Evolutionary conservation across 306 rosid genomes (phyloP), one percentile per base, ranked within the genome.

Genomic region (Pterocarpus santalinus): DNA sequence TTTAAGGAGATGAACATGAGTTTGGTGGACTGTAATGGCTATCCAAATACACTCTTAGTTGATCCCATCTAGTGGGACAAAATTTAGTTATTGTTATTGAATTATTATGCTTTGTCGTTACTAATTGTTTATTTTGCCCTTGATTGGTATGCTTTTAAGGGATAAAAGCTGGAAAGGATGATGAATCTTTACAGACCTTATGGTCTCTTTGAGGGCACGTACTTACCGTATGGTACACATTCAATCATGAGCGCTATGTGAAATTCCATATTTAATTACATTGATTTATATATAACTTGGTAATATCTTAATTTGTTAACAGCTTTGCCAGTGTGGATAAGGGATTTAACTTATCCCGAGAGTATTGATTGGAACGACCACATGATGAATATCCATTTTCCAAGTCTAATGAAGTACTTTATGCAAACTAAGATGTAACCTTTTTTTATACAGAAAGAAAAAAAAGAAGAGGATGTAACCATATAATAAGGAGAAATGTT

Each of bases 311-410:
- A n/a, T 41, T 58, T 38, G 57, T n/a, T 7, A 10, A 72, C 63
- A 88, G 90, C 6, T 86, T 86, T 78, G 86, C 84, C 3, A 13
- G 47, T 12, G 77, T 75, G 5, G 43, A 53, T 22, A 65, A 58
- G 1, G 30, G 4, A n/a, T 86, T 83, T 46, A 9, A 79, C 49
- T 78, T 86, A 88, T 65, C 87, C 89, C 5, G 75, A 30, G 16
- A 38, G 41, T 28, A 88, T 85, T 69, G 79, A 85, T 12, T 85
- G 89, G 91, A 77, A 69, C 73, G 78, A 83, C 64, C 85, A 83
- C 69, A 11, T 88, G 32, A 77, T 83, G 80, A 72, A 77, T 16
- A 11, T 39, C 46, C 89, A 88, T 73, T 56, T 88, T 49, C 73
- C 89, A 69, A 83, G 86, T 2, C 72, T 88, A 38, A 11, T 8